Conservation (phyloP, 148 eudicot species). For the Nepenthes mirabilis region DNA sequence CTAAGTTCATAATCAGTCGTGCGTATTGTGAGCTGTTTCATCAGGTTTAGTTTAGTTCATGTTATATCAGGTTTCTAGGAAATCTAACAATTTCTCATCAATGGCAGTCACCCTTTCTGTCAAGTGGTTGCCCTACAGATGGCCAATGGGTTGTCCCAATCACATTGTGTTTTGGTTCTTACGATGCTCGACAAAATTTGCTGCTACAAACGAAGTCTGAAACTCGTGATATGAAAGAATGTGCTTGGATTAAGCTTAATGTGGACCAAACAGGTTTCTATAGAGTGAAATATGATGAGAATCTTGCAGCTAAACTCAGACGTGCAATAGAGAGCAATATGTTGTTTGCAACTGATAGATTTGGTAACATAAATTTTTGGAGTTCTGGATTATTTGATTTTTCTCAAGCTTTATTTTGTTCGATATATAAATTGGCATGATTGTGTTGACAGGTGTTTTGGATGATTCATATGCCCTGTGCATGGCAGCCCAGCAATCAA, state of each 20-base stretch:
- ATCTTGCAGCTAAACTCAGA: constrained; percentile 55
- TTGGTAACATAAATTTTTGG: constrained; percentile 32
- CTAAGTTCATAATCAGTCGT: too few species aligned
- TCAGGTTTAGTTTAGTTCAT: neutral
- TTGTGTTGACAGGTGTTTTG: constrained; percentile 56
- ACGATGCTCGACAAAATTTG: constrained; percentile 50
- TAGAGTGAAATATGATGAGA: constrained; percentile 87
- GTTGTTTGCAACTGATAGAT: constrained; percentile 72
- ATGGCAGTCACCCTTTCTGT: constrained; percentile 64
- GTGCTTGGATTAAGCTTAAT: constrained; percentile 75
- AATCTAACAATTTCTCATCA: constrained; percentile 7
- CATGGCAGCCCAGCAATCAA: constrained; percentile 62
- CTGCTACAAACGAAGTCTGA: constrained; percentile 57
- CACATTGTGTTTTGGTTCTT: constrained; percentile 69
- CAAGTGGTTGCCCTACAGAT: constrained; percentile 62
- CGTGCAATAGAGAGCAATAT: constrained; percentile 63
- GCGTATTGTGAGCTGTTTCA: too few species aligned
- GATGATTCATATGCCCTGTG: constrained; percentile 80
- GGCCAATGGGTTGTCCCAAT: constrained; percentile 94
- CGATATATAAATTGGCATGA: neutral
- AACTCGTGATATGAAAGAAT: constrained; percentile 38
- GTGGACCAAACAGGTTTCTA: constrained; percentile 86
- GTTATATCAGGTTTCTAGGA: neutral
- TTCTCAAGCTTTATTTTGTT: neutral
- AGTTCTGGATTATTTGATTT: neutral